These are phyloP conservation scores for Globomyces sp. DNA, from an alignment of 371 early-diverging fungal genomes.

Conservation along the genomic window DNA sequence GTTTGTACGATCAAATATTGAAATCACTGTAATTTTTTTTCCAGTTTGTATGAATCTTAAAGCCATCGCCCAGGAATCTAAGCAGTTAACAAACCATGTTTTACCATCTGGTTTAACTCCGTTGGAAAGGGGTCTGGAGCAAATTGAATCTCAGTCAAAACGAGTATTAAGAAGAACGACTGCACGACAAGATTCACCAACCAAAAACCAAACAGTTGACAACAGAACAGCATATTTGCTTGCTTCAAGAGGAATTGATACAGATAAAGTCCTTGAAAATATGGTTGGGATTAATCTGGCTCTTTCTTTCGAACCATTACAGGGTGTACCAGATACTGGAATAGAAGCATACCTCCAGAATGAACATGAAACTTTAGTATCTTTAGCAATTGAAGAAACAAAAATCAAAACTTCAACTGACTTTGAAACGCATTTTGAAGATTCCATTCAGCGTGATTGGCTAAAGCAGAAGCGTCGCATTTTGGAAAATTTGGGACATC, in stretches of 20 bases:
- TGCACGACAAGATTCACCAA: slow-evolving; percentile 14
- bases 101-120: slow-evolving; percentile 55
- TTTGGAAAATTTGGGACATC: slow-evolving; percentile 71
- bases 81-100: slow-evolving; percentile 67
- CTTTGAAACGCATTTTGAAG: slow-evolving; percentile 43
- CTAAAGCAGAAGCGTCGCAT: slow-evolving; percentile 62
- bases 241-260: slow-evolving; percentile 73
- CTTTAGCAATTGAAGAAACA: slow-evolving; percentile 66
- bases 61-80: slow-evolving; percentile 25
- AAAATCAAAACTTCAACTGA: slow-evolving; percentile 32
- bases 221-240: slow-evolving; percentile 51
- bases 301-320: slow-evolving; percentile 66
- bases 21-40: too few relatives aligned
- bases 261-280: slow-evolving; percentile 57
- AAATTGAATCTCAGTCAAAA: slow-evolving; percentile 73
- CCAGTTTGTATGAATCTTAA: background rate
- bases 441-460: slow-evolving; percentile 63
- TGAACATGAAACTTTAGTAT: slow-evolving; percentile 70
- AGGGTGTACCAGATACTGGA: slow-evolving; percentile 68
- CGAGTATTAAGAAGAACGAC: slow-evolving; percentile 49
- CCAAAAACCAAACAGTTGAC: slow-evolving; percentile 42
- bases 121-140: slow-evolving; percentile 71
- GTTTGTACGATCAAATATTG: background rate
- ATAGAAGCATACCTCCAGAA: slow-evolving; percentile 72
- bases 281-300: slow-evolving; percentile 61